phyloP scores from a whole-genome alignment of 2,329 filamentous ascomycete species.

The Coniochaeta sp. region DNA sequence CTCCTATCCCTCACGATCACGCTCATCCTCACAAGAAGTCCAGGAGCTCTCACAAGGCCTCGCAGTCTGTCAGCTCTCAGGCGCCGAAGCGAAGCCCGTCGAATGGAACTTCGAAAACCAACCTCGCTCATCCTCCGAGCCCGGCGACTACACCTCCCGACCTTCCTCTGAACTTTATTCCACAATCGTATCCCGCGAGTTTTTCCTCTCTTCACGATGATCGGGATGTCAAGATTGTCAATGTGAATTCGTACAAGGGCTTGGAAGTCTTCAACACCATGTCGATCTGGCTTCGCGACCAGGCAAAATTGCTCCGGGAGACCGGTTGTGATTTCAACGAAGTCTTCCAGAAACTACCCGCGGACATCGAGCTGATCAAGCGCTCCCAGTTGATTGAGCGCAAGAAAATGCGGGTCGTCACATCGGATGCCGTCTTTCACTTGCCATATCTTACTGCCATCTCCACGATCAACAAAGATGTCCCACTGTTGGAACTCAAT shows the following conservation, averaged over 20 bases:
- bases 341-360: slow-evolving; percentile 54
- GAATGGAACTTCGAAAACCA: slow-evolving; percentile 53
- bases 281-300: slow-evolving; percentile 71
- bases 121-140: slow-evolving; percentile 56
- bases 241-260: slow-evolving; percentile 72
- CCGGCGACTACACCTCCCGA: slow-evolving; percentile 69
- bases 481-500: slow-evolving; percentile 63
- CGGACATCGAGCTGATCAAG: slow-evolving; percentile 33
- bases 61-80: slow-evolving; percentile 66
- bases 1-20: slow-evolving; percentile 34
- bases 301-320: slow-evolving; percentile 58
- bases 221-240: slow-evolving; percentile 47
- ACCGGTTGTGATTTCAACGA: slow-evolving; percentile 58
- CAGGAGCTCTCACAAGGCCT: slow-evolving; percentile 75
- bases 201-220: slow-evolving; percentile 66
- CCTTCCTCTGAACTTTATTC: slow-evolving; percentile 52
- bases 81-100: slow-evolving; percentile 57
- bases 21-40: slow-evolving; percentile 64
- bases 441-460: slow-evolving; percentile 60
- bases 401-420: slow-evolving; percentile 33
- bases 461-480: slow-evolving; percentile 45
- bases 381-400: slow-evolving; percentile 41
- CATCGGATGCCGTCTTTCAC: slow-evolving; percentile 49
- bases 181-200: slow-evolving; percentile 64
- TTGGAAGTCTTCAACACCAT: slow-evolving; percentile 68